A percentile compares a stretch with the other conserved stretches of the same genome.
phyloP scores from a whole-genome alignment of 2,329 filamentous ascomycete species.

The Grosmannia huntii region DNA sequence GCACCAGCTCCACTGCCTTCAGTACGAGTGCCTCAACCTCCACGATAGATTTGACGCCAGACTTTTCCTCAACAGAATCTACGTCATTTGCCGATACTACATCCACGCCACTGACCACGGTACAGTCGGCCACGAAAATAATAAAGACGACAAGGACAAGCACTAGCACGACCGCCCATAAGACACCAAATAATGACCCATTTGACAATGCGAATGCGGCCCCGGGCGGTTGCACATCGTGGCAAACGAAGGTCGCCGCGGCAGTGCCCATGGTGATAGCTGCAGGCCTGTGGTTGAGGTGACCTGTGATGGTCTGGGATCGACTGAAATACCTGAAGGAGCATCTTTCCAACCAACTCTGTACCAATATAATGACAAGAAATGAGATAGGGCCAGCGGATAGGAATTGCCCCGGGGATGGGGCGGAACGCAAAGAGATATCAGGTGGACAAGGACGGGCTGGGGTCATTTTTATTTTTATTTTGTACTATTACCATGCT shows the following conservation, averaged over 20 bases:
- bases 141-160: neutral
- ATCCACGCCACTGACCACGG: neutral
- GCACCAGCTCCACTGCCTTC: neutral
- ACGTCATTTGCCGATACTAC: neutral
- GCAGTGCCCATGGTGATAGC: neutral
- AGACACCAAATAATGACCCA: slow-evolving; percentile 10
- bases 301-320: neutral
- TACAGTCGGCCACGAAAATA: neutral
- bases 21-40: neutral
- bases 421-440: neutral
- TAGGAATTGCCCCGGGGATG: neutral
- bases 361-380: neutral
- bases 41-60: neutral
- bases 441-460: neutral
- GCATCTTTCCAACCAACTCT: neutral
- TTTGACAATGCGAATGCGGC: slow-evolving; percentile 8
- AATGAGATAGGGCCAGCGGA: neutral
- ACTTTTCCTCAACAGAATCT: neutral
- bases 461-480: neutral
- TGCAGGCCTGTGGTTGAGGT: neutral
- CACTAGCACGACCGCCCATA: slow-evolving; percentile 1
- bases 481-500: neutral
- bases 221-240: neutral
- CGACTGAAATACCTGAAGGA: neutral
- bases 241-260: neutral